These are phyloP conservation scores for Phytophthora ramorum DNA, from an alignment of 352 stramenopile genomes.

Conservation along the genomic window DNA sequence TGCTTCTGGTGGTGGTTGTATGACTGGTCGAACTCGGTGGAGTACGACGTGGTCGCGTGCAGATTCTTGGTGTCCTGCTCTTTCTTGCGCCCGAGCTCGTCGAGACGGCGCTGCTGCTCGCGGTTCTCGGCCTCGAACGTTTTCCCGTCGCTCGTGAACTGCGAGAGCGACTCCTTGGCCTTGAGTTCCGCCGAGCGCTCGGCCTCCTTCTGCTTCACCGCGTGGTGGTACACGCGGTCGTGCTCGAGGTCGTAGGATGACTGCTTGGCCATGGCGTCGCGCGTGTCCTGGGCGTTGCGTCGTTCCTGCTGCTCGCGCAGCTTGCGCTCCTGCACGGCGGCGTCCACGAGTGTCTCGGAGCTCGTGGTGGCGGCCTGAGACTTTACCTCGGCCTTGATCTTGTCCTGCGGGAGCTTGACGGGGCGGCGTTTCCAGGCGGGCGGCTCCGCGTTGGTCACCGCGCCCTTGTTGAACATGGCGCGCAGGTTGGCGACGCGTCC, in stretches of 20 bases:
- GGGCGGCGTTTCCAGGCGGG: slow-evolving; percentile 30
- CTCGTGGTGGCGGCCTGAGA: slow-evolving; percentile 44
- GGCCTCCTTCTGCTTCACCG: slow-evolving; percentile 43
- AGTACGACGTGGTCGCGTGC: slow-evolving; percentile 50
- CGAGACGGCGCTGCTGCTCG: slow-evolving; percentile 40
- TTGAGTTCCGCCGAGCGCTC: slow-evolving; percentile 31
- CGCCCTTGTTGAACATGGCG: slow-evolving; percentile 74
- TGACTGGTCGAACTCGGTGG: slow-evolving; percentile 52
- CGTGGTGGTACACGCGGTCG: slow-evolving; percentile 51
- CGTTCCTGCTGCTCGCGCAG: slow-evolving; percentile 49
- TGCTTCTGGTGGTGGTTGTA: slow-evolving; percentile 63
- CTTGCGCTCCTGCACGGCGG: slow-evolving; percentile 54
- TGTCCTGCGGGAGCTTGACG: slow-evolving; percentile 28
- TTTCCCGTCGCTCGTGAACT: slow-evolving; percentile 47
- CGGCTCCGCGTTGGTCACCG: slow-evolving; percentile 26
- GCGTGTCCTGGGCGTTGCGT: slow-evolving; percentile 39
- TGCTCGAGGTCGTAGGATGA: slow-evolving; percentile 45
- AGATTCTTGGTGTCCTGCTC: slow-evolving; percentile 43
- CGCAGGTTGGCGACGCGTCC: slow-evolving; percentile 67
- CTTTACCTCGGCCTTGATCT: slow-evolving; percentile 48
- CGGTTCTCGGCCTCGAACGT: slow-evolving; percentile 54
- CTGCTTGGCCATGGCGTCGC: slow-evolving; percentile 45
- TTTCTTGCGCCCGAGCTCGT: slow-evolving; percentile 34
- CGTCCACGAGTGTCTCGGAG: slow-evolving; percentile 58
- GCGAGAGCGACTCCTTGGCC: slow-evolving; percentile 39